Base-by-base conservation (phyloP, 148 eudicot species). In the Dysphania ambrosioides region DNA sequence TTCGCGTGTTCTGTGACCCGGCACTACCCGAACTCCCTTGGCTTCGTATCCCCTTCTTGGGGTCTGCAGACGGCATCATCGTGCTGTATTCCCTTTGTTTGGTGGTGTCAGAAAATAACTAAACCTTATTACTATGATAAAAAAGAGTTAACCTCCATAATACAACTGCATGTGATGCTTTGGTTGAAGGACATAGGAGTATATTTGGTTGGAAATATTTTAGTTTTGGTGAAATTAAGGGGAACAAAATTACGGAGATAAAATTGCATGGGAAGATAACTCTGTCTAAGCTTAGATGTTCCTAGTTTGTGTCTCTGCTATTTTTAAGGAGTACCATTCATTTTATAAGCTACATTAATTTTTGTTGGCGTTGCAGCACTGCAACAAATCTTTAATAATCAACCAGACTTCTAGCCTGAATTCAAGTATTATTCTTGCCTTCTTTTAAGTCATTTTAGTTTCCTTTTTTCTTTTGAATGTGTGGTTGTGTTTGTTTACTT, bases 31-130 rank as follows among this genome's bases (percentile, higher is more conserved):
- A 79, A 71, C 82, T 77, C 38, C 82, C 88, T n/a, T 79, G 82
- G 74, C 64, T 68, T 19, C 79, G 73, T 59, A 70, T 72, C 27
- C 69, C 82, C 71, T 84, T 86, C 68, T 88, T 80, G 24, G 81
- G 79, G 35, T 73, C 79, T 5, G 83, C 55, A 11, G 83, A 72
- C 1, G 81, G 40, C 76, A 82, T 82, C 70, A 75, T 70, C 16
- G 38, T 55, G 34, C 31, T 18, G 0, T 41, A 5, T 26, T 7
- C 16, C 40, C 16, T 32, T 57, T 16, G 31, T 38, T 53, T 34
- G 29, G 4, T 34, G 34, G 24, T 62, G 24, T 11, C 31, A 12
- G 10, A 12, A 8, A 74, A 0, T 57, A n/a, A n/a, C n/a, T n/a
- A n/a, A n/a, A n/a, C n/a, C n/a, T n/a, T n/a, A n/a, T n/a, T n/a